A percentile compares a stretch with the other conserved stretches of the same genome.
Conservation (phyloP, 768 basidiomycete species). For the Ramaria rubella region DNA sequence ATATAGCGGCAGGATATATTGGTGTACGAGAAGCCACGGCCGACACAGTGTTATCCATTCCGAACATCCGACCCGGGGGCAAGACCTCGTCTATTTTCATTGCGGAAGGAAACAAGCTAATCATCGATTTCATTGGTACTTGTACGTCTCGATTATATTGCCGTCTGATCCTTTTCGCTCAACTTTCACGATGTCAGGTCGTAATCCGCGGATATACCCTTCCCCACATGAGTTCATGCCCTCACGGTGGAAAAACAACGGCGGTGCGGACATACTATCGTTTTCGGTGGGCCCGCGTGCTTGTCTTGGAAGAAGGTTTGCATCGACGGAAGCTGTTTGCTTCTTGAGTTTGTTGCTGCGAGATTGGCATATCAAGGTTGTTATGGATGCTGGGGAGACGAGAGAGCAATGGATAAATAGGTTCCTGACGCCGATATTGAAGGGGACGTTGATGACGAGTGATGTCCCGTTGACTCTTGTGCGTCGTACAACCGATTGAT, state of each 20-base stretch:
- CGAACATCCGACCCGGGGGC: slow-evolving; percentile 17
- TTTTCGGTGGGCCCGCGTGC: slow-evolving; percentile 38
- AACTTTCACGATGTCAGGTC: slow-evolving; percentile 34
- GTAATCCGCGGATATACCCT: slow-evolving; percentile 44
- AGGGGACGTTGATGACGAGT: too few species aligned
- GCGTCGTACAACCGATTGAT: too few species aligned
- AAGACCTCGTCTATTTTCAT: slow-evolving; percentile 11
- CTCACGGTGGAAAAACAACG: slow-evolving; percentile 42
- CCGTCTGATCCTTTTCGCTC: background rate
- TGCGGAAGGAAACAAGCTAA: slow-evolving; percentile 24
- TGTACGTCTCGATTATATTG: slow-evolving; percentile 30
- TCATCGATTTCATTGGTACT: slow-evolving; percentile 45
- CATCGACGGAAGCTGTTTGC: slow-evolving; percentile 43
- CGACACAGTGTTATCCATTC: background rate
- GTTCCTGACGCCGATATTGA: too few species aligned
- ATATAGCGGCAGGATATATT: slow-evolving; percentile 24
- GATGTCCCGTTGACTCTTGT: too few species aligned
- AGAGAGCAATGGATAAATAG: background rate
- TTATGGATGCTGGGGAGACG: slow-evolving; percentile 34
- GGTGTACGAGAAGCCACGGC: slow-evolving; percentile 18
- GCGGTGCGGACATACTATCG: slow-evolving; percentile 13
- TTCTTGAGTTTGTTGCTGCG: slow-evolving; percentile 48
- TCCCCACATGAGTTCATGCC: slow-evolving; percentile 44
- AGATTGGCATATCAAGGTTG: slow-evolving; percentile 46
- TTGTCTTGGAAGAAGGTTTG: slow-evolving; percentile 53